These are phyloP conservation scores for Pythium vanterpoolii DNA, from an alignment of 352 stramenopile genomes.

Conservation along the genomic window DNA sequence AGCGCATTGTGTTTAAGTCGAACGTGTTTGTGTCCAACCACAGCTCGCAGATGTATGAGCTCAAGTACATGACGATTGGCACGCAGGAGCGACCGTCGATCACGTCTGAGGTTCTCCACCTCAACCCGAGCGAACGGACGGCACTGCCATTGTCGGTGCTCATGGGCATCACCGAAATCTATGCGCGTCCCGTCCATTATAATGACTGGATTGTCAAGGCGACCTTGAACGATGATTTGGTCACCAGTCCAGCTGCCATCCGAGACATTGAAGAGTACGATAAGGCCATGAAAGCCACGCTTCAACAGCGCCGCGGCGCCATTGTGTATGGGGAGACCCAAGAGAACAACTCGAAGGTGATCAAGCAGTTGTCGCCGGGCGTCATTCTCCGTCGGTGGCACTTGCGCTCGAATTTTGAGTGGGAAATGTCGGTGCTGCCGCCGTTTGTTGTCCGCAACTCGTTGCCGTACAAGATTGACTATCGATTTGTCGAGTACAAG, in stretches of 20 bases:
- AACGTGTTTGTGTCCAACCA: constrained; percentile 83
- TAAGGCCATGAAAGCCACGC: constrained; percentile 39
- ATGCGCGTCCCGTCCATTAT: constrained; percentile 58
- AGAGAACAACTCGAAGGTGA: constrained; percentile 65
- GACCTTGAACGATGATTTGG: constrained; percentile 70
- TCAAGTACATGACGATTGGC: constrained; percentile 70
- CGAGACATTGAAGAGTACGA: constrained; percentile 59
- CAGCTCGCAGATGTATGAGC: constrained; percentile 64
- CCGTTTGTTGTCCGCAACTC: constrained; percentile 87
- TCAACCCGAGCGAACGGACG: constrained; percentile 63
- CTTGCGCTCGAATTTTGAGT: constrained; percentile 74
- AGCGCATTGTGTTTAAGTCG: constrained; percentile 72
- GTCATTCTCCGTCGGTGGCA: constrained; percentile 76
- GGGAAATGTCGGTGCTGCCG: constrained; percentile 70
- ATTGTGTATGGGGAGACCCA: constrained; percentile 80
- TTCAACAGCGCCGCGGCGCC: constrained; percentile 52
- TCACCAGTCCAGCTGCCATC: constrained; percentile 54
- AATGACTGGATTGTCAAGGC: constrained; percentile 77
- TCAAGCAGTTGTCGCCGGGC: constrained; percentile 72
- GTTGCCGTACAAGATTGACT: constrained; percentile 81
- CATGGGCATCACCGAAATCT: constrained; percentile 84
- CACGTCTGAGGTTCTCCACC: constrained; percentile 55
- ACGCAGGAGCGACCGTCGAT: constrained; percentile 40
- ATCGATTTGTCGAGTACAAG: constrained; percentile 84
- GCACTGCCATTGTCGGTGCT: constrained; percentile 53